Evolutionary conservation across 345 rosid genomes (phyloP).

Genomic region (Lepidium sativum): DNA sequence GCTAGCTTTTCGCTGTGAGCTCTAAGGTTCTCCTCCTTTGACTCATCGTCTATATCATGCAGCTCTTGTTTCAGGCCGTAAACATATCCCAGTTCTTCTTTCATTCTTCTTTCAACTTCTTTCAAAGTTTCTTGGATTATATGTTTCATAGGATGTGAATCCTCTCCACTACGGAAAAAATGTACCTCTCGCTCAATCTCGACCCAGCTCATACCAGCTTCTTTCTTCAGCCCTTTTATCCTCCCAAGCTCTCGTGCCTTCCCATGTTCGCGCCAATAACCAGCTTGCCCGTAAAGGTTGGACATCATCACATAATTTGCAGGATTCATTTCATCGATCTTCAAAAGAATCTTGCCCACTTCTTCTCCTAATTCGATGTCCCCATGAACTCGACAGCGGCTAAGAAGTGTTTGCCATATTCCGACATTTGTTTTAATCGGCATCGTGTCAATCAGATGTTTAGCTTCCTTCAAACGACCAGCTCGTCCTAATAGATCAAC

Average conservation of each 20-base stretch:
- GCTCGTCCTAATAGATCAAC: conserved; percentile 83
- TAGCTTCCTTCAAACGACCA: conserved; percentile 67
- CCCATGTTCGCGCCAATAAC: conserved; percentile 57
- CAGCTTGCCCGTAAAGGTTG: conserved; percentile 67
- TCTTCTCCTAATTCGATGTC: conserved; percentile 55
- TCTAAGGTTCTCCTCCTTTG: conserved; percentile 63
- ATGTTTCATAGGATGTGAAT: conserved; percentile 42
- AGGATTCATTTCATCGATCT: conserved; percentile 50
- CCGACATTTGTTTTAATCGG: conserved; percentile 53
- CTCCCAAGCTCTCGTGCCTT: conserved; percentile 43
- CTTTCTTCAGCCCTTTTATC: conserved; percentile 55
- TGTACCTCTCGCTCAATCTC: conserved; percentile 59
- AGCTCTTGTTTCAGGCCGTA: conserved; percentile 41
- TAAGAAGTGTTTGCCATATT: conserved; percentile 87
- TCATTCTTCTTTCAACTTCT: conserved; percentile 65
- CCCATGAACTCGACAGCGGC: conserved; percentile 74
- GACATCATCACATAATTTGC: conserved; percentile 81
- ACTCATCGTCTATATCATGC: conserved; percentile 74
- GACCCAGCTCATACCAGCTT: conserved; percentile 81
- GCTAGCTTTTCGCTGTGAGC: conserved; percentile 85
- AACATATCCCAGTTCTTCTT: conserved; percentile 54
- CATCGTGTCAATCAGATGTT: conserved; percentile 54
- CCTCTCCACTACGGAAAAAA: conserved; percentile 54
- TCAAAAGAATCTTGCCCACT: conserved; percentile 52
- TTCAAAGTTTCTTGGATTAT: conserved; percentile 43